These are phyloP conservation scores for Penicillium decumbens DNA, from an alignment of 2,329 filamentous ascomycete species.

Conservation along the genomic window DNA sequence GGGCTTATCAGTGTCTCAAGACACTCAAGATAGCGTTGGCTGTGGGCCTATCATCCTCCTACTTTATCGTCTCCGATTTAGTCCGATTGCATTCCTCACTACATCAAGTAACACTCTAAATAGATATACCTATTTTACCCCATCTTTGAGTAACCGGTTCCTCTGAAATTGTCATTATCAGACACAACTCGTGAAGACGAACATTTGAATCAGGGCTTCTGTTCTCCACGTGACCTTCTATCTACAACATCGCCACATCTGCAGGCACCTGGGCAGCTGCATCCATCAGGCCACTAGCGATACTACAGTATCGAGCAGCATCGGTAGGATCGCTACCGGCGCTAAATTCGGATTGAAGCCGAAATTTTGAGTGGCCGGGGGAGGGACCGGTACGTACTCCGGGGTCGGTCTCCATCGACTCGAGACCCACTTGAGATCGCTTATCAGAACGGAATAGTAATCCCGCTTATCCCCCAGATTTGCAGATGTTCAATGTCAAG, in stretches of 20 bases:
- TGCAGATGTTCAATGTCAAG: too few relatives aligned
- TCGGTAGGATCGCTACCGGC: slow-evolving; percentile 5
- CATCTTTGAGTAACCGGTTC: background rate
- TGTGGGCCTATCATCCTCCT: slow-evolving; percentile 1
- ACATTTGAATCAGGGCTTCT: background rate
- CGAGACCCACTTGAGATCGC: background rate
- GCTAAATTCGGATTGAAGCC: slow-evolving; percentile 4
- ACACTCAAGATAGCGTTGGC: slow-evolving; percentile 9
- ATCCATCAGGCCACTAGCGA: slow-evolving; percentile 18
- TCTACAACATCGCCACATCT: slow-evolving; percentile 23
- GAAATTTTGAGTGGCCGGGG: background rate
- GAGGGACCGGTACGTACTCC: background rate
- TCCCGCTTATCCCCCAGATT: too few relatives aligned
- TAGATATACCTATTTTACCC: too few relatives aligned
- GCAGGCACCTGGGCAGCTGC: slow-evolving; percentile 24
- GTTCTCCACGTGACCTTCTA: slow-evolving; percentile 1
- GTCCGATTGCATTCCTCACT: background rate
- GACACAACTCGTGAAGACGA: background rate
- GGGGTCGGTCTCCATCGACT: background rate
- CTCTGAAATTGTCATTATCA: background rate
- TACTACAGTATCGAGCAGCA: slow-evolving; percentile 5
- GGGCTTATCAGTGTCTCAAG: slow-evolving; percentile 13
- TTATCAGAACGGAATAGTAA: too few relatives aligned
- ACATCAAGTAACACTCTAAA: background rate
- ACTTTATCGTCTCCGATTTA: background rate